Percentiles rank a stretch among this genome's conserved stretches.
Evolutionary conservation across 345 rosid genomes (phyloP).

Genomic region (Lenwebbia sp.): DNA sequence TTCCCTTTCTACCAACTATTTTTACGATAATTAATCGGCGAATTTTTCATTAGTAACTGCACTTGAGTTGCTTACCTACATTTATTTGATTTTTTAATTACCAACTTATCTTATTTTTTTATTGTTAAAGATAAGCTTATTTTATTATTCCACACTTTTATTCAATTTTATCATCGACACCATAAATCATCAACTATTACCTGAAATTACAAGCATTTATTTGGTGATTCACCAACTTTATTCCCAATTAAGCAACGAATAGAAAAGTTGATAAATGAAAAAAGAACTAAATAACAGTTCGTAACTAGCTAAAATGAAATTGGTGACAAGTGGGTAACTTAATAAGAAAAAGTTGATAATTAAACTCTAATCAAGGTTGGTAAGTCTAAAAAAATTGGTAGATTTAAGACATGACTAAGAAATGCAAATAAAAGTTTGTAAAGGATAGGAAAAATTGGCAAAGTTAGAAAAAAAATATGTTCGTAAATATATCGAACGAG

Average conservation of each 20-base stretch:
- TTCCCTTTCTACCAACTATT: background rate
- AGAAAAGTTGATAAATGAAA: background rate
- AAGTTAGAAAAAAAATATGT: background rate
- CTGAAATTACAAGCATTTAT: background rate
- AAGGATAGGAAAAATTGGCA: background rate
- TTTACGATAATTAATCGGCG: background rate
- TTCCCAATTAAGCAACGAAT: background rate
- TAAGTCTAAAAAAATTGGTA: background rate
- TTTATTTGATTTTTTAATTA: background rate
- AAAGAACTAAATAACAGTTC: background rate
- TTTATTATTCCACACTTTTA: background rate
- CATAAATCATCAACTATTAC: background rate
- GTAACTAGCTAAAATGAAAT: background rate
- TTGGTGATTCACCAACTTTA: background rate
- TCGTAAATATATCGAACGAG: background rate
- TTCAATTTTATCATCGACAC: background rate
- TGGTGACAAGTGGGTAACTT: background rate
- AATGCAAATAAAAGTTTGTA: background rate
- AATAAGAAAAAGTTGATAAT: background rate
- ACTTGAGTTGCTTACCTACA: background rate
- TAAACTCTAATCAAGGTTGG: background rate
- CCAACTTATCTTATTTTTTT: background rate
- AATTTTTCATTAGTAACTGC: background rate
- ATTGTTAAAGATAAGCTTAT: background rate
- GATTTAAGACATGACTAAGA: background rate